Evolutionary conservation across 176 grass and related monocot species (phyloP).

Genomic region (Rhynchospora tenuis): DNA sequence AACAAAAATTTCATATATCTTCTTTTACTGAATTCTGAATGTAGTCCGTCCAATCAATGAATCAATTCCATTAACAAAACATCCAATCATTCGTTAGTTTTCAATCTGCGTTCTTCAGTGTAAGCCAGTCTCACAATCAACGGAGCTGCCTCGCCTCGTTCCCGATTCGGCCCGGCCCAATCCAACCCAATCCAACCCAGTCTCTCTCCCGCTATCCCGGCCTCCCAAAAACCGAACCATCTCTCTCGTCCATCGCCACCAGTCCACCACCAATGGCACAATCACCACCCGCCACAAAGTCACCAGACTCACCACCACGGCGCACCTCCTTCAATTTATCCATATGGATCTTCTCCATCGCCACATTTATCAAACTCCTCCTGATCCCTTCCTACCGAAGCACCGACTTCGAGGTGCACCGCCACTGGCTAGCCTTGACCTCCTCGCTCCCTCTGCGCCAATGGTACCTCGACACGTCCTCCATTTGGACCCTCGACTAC

Average conservation of each 20-base stretch:
- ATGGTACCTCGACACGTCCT: conserved; percentile 82
- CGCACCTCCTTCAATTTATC: not conserved
- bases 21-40: no score
- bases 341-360: conserved; percentile 53
- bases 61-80: no score
- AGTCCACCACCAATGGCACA: not conserved
- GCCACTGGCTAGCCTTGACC: conserved; percentile 81
- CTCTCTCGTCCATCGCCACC: no score
- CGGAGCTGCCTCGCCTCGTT: no score
- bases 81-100: no score
- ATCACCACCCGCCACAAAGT: not conserved
- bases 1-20: no score
- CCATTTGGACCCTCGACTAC: conserved; percentile 78
- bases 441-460: conserved; percentile 45
- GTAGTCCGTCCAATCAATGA: no score
- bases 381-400: conserved; percentile 65
- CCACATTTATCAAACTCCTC: conserved; percentile 65
- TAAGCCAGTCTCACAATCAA: no score
- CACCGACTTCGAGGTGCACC: conserved; percentile 95
- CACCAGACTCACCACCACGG: not conserved
- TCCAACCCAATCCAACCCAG: no score
- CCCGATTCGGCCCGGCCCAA: no score
- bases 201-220: not conserved
- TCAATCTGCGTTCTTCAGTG: no score
- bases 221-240: not conserved